Evolutionary conservation across 75 land plant genomes (phyloP).

Genomic region (Pinus tabuliformis): DNA sequence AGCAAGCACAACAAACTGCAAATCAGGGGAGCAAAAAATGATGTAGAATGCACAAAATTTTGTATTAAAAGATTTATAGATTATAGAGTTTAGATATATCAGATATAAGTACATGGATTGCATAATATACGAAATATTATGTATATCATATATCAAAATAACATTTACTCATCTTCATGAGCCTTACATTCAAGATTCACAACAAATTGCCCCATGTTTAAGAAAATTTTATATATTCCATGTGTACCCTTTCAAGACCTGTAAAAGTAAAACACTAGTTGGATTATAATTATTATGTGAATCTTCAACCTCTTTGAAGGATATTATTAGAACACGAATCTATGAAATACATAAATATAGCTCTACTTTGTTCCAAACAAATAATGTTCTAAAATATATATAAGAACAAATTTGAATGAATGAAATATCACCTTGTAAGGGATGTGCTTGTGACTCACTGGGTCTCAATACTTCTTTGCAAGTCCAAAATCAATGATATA

Average conservation of each 20-base stretch:
- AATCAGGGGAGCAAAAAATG: too few relatives aligned
- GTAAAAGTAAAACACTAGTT: neutral
- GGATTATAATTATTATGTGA: neutral
- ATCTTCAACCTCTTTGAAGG: neutral
- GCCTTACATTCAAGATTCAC: too few relatives aligned
- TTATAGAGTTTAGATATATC: too few relatives aligned
- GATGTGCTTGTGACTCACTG: constrained; percentile 44
- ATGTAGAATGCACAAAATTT: too few relatives aligned
- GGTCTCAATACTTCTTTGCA: constrained; percentile 56
- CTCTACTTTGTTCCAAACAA: neutral
- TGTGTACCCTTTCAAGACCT: neutral
- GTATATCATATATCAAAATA: neutral
- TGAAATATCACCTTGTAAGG: constrained; percentile 47
- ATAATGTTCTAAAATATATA: neutral
- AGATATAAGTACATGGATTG: too few relatives aligned
- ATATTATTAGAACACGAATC: neutral
- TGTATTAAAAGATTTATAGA: too few relatives aligned
- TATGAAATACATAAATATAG: neutral
- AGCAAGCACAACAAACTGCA: too few relatives aligned
- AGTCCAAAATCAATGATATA: constrained; percentile 67
- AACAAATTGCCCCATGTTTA: neutral
- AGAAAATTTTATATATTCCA: neutral
- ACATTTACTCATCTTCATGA: neutral
- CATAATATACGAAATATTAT: neutral
- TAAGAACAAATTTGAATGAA: neutral